Conservation (phyloP, 306 rosid species). For the Mucuna pruriens region DNA sequence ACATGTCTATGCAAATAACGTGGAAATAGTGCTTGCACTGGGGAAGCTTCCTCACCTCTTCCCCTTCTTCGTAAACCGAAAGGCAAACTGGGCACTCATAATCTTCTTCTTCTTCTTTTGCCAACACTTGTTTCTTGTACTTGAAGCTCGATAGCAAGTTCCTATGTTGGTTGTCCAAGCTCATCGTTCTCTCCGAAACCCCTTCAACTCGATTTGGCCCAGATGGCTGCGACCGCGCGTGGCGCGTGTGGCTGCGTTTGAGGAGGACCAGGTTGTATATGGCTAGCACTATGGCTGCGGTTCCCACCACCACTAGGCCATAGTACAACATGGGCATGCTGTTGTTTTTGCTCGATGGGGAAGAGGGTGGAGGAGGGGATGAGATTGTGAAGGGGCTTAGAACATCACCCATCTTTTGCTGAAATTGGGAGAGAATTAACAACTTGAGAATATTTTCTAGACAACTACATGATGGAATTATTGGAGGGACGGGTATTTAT, state of each 20-base stretch:
- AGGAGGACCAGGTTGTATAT: constrained; percentile 76
- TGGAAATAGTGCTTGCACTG: constrained; percentile 81
- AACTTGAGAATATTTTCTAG: background rate
- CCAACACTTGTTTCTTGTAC: constrained; percentile 65
- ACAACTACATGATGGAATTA: background rate
- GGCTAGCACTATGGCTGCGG: constrained; percentile 59
- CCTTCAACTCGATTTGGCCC: background rate
- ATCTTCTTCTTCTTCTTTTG: background rate
- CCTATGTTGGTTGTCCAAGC: constrained; percentile 41
- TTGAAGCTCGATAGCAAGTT: constrained; percentile 66
- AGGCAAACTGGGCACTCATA: constrained; percentile 79
- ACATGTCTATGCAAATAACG: constrained; percentile 83
- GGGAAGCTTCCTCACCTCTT: constrained; percentile 77
- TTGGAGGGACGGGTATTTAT: too few relatives aligned
- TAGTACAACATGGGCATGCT: constrained; percentile 71
- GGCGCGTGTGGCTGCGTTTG: constrained; percentile 49
- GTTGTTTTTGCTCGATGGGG: constrained; percentile 38
- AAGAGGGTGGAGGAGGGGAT: constrained; percentile 43
- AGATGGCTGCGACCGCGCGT: constrained; percentile 2
- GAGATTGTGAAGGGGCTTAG: constrained; percentile 34
- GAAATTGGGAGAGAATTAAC: constrained; percentile 2
- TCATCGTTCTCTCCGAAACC: constrained; percentile 14
- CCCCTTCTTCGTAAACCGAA: constrained; percentile 87
- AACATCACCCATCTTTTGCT: constrained; percentile 38
- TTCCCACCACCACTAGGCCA: constrained; percentile 68